Base-by-base conservation (phyloP, 1,139 yeast genomes). In the Hemisphaericaspora xylanilytica region DNA sequence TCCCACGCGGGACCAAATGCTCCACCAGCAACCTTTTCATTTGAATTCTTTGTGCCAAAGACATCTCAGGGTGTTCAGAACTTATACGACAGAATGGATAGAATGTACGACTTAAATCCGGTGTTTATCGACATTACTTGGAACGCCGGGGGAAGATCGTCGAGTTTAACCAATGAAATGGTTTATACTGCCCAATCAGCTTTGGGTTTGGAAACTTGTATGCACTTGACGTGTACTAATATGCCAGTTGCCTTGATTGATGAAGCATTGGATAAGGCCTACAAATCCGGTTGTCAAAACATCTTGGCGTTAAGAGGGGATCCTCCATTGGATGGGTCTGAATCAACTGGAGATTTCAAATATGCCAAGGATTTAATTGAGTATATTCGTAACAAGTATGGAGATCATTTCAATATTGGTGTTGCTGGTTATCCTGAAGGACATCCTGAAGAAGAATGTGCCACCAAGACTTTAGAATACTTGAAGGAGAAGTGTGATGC, bases 401-500 rank as follows among this genome's bases (percentile, higher is more conserved):
- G 90, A n/a, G 81, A 83, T 55, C 82, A 80, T 56, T 86, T 88
- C 60, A 82, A 92, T 55, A 73, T 89, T 46, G 96, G 96, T 35
- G 96, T 89, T 12, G 96, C 96, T 5, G 96, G 90, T 1, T 90
- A 90, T 59, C 97, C 97, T 6, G 96, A 92, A 55, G 99, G 99
- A 21, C 97, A 92, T 59, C 89, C 87, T 26, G 95, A 86, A 57
- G 95, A 87, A 55, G 60, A 67, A n/a, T 78, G 80, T 46, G 62
- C 63, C n/a, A 76, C 70, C 22, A 61, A 69, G 43, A 70, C 86
- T 37, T 69, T 89, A 50, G 67, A 69, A 24, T 85, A 75, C 55
- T 73, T 92, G 58, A 87, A 87, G 59, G 90, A 87, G 51, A 92
- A 92, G 58, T 80, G 88, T 48, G 96, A 89, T 51, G 90, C 86